Evolutionary conservation across 352 stramenopile species (phyloP).

Genomic region (Pythium volutum): DNA sequence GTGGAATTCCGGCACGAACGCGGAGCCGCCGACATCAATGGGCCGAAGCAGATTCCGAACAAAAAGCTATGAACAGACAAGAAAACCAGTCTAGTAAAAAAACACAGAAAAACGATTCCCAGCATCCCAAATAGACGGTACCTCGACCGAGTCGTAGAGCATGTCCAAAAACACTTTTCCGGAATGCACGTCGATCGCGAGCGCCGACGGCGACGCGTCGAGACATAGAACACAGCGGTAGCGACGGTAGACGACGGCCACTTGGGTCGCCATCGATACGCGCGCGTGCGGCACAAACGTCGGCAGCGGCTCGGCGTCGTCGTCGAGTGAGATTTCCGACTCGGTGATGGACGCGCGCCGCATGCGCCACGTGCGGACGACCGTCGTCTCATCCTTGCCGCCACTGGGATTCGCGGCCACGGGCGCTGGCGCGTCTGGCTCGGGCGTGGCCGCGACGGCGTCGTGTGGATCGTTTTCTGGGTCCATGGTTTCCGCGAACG

Average conservation of each 20-base stretch:
- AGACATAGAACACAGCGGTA: slow-evolving; percentile 85
- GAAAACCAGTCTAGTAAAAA: not conserved
- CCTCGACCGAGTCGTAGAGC: slow-evolving; percentile 74
- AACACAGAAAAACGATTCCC: not conserved
- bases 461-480: not conserved
- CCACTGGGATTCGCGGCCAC: not conserved
- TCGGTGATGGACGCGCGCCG: slow-evolving; percentile 16
- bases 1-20: slow-evolving; percentile 68
- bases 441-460: not conserved
- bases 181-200: slow-evolving; percentile 74
- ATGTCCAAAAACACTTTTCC: slow-evolving; percentile 79
- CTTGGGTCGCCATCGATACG: slow-evolving; percentile 43
- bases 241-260: slow-evolving; percentile 64
- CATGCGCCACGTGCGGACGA: slow-evolving; percentile 9
- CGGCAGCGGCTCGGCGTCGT: slow-evolving; percentile 1
- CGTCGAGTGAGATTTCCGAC: slow-evolving; percentile 17
- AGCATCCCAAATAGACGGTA: slow-evolving; percentile 12
- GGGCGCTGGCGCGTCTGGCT: not conserved
- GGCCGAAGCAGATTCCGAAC: slow-evolving; percentile 59
- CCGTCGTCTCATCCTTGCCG: not conserved
- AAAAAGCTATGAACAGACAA: slow-evolving; percentile 50
- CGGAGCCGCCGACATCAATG: slow-evolving; percentile 45
- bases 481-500: slow-evolving; percentile 15
- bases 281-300: slow-evolving; percentile 22
- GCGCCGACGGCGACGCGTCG: slow-evolving; percentile 77